Evolutionary conservation across 2,329 filamentous ascomycete species (phyloP).

Genomic region (Aspergillus awamori): DNA sequence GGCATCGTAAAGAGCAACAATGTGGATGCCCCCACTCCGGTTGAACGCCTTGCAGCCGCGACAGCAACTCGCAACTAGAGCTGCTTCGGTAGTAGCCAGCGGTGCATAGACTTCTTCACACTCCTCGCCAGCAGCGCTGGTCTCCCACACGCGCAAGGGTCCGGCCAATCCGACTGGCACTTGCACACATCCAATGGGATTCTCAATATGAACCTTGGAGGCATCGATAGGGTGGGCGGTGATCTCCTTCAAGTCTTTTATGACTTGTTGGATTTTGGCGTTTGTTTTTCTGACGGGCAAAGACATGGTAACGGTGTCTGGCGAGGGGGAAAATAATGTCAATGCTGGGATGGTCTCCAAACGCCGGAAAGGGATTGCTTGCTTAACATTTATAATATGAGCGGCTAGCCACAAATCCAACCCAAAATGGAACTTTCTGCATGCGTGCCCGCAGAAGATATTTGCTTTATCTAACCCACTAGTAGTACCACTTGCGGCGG

Average conservation of each 20-base stretch:
- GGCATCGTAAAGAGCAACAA: conserved; percentile 22
- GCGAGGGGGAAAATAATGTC: background rate
- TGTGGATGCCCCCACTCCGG: conserved; percentile 18
- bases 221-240: background rate
- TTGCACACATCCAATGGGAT: conserved; percentile 8
- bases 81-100: conserved; percentile 33
- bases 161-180: conserved; percentile 10
- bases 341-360: too few species aligned
- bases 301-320: background rate
- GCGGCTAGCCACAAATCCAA: too few species aligned
- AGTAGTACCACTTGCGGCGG: too few species aligned
- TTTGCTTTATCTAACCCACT: too few species aligned
- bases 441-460: too few species aligned
- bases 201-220: conserved; percentile 2
- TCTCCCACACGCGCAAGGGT: background rate
- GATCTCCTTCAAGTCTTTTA: background rate
- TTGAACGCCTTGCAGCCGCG: conserved; percentile 34
- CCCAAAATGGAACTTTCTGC: too few species aligned
- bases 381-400: too few species aligned
- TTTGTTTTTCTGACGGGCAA: background rate
- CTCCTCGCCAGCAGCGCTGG: background rate
- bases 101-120: conserved; percentile 25
- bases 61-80: conserved; percentile 33
- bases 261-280: background rate
- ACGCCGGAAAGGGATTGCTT: too few species aligned